These are phyloP conservation scores for Lagerstroemia fauriei DNA, from an alignment of 441 rosid genomes.

Conservation along the genomic window DNA sequence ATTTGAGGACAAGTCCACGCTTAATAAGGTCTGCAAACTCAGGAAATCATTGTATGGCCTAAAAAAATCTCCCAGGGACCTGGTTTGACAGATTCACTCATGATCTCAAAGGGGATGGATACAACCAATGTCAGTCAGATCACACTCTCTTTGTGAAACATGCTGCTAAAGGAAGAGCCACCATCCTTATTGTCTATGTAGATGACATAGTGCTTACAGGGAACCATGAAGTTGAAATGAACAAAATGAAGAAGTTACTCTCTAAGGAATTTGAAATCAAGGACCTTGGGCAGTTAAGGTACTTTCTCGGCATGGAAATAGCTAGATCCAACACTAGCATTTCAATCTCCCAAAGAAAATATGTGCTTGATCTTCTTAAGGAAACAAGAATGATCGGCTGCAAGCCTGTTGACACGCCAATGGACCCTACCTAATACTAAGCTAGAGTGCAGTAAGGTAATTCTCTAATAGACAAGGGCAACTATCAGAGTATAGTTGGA, in stretches of 20 bases:
- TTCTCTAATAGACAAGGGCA: too few relatives aligned
- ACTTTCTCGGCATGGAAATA: not conserved
- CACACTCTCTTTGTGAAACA: not conserved
- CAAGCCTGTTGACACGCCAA: too few relatives aligned
- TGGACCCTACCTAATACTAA: too few relatives aligned
- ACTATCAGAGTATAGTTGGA: too few relatives aligned
- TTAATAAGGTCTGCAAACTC: not conserved
- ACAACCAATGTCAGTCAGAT: not conserved
- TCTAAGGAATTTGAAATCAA: not conserved
- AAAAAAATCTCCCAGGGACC: not conserved
- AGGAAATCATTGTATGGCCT: not conserved
- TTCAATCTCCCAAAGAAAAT: not conserved
- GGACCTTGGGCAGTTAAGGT: not conserved
- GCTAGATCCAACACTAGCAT: not conserved
- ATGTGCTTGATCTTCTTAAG: not conserved
- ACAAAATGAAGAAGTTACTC: not conserved
- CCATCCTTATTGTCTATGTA: not conserved
- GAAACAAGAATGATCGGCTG: too few relatives aligned
- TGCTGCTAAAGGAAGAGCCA: not conserved
- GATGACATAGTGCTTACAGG: not conserved
- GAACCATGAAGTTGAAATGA: not conserved
- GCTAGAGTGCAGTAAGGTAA: too few relatives aligned
- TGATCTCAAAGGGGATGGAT: not conserved
- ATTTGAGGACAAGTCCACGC: not conserved
- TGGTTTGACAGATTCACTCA: not conserved